These are phyloP conservation scores for Rhododendron ovatum DNA, from an alignment of 148 eudicot genomes.

Conservation along the genomic window DNA sequence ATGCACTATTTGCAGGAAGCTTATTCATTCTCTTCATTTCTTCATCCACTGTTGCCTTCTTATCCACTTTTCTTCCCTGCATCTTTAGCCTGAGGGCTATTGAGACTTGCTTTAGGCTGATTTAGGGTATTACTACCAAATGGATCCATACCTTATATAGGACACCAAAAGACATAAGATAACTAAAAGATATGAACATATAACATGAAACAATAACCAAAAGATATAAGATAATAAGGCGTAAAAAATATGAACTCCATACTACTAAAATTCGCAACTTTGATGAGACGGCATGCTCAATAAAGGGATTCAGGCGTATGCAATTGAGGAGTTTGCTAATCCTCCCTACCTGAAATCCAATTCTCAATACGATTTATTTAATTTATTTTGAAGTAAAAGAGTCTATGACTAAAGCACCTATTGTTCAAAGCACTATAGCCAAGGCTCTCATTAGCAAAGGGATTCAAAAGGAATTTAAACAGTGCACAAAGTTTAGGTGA, in stretches of 20 bases:
- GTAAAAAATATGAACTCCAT: background rate
- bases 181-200: background rate
- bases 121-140: constrained; percentile 3
- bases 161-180: background rate
- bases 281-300: background rate
- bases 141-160: constrained; percentile 13
- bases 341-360: background rate
- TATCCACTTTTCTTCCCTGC: constrained; percentile 42
- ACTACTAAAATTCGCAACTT: background rate
- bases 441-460: background rate
- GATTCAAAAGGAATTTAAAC: background rate
- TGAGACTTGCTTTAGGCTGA: background rate
- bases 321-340: background rate
- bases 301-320: background rate
- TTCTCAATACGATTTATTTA: background rate
- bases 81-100: constrained; percentile 16
- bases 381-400: background rate
- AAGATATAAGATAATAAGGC: background rate
- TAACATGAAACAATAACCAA: background rate
- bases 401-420: background rate
- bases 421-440: background rate
- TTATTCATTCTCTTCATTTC: constrained; percentile 64
- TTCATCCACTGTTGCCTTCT: constrained; percentile 49
- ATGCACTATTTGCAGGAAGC: constrained; percentile 67
- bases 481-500: no score